Evolutionary conservation across 2,329 filamentous ascomycete genomes (phyloP).

Genomic region (Claviceps arundinis): DNA sequence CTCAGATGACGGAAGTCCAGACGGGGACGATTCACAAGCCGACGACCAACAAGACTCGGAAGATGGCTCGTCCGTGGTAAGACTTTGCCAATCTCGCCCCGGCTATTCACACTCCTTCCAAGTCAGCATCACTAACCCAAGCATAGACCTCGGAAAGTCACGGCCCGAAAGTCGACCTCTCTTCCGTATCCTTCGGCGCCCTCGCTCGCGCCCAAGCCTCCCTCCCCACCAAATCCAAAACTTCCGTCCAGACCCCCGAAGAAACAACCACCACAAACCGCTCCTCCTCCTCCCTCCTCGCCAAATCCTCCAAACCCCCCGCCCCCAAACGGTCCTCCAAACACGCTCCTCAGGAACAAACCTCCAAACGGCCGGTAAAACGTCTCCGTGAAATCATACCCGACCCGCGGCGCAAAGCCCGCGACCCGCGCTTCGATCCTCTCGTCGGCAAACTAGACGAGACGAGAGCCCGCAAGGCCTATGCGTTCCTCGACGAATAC

Average conservation of each 20-base stretch:
- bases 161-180: constrained; percentile 28
- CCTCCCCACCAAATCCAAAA: constrained; percentile 25
- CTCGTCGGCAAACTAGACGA: constrained; percentile 37
- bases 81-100: neutral
- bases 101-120: neutral
- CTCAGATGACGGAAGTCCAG: constrained; percentile 16
- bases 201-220: constrained; percentile 73
- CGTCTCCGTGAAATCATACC: constrained; percentile 63
- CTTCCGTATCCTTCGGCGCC: constrained; percentile 74
- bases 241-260: neutral
- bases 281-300: neutral
- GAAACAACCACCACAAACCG: neutral
- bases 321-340: constrained; percentile 49
- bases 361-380: constrained; percentile 72
- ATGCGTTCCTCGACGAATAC: constrained; percentile 81
- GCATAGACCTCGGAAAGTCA: neutral
- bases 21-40: constrained; percentile 16
- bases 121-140: constrained; percentile 12
- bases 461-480: constrained; percentile 53
- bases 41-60: constrained; percentile 19
- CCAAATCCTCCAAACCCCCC: constrained; percentile 2
- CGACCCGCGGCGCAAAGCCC: constrained; percentile 41
- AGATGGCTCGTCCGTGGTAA: constrained; percentile 17
- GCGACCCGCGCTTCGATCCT: constrained; percentile 83
- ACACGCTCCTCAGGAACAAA: constrained; percentile 74